A percentile compares a stretch with the other conserved stretches of the same genome.
These are phyloP conservation scores for Solanum virginianum DNA, from an alignment of 257 asterid genomes.

Conservation along the genomic window DNA sequence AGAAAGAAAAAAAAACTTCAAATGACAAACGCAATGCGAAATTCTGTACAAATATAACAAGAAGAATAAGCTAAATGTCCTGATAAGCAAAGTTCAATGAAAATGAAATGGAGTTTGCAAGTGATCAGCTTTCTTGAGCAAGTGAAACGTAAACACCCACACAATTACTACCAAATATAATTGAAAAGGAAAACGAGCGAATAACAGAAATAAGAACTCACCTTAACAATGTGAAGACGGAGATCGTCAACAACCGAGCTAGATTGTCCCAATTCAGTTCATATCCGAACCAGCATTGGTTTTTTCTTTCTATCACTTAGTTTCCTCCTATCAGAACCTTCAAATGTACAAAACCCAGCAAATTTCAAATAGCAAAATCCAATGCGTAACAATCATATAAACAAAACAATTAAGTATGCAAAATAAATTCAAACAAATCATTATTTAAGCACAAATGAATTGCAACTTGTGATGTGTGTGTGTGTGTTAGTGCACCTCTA, in stretches of 20 bases:
- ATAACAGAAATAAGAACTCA: constrained; percentile 19
- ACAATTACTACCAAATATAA: background rate
- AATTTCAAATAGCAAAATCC: background rate
- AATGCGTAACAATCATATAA: background rate
- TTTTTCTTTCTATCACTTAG: background rate
- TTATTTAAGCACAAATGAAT: background rate
- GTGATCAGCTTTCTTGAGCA: background rate
- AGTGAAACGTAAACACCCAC: background rate
- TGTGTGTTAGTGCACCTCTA: background rate
- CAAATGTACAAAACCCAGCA: background rate
- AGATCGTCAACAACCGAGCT: constrained; percentile 30
- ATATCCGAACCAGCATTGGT: constrained; percentile 3
- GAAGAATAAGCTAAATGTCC: background rate
- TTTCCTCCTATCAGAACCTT: background rate
- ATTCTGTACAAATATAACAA: background rate
- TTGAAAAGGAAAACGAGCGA: background rate
- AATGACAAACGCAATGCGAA: background rate
- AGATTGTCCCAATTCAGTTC: constrained; percentile 30
- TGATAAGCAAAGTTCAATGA: background rate
- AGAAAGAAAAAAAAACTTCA: background rate
- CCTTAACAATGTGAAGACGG: constrained; percentile 21
- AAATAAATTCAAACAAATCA: background rate
- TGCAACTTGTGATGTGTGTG: background rate
- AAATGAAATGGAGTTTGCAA: background rate
- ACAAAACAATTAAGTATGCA: background rate